These are phyloP conservation scores for Aspergillus floridensis DNA, from an alignment of 2,329 filamentous ascomycete genomes.

Conservation along the genomic window DNA sequence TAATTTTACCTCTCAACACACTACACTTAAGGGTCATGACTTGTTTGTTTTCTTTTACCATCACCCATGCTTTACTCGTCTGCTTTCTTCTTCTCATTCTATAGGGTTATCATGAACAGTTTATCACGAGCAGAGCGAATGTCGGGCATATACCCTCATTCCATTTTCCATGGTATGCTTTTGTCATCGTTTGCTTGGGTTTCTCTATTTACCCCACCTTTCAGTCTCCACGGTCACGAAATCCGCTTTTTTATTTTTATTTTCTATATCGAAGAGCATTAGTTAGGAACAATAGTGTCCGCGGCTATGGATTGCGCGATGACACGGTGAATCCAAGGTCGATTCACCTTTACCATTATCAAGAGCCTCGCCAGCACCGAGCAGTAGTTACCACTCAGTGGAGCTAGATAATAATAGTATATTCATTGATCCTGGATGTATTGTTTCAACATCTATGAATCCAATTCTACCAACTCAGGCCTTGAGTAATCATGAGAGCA, in stretches of 20 bases:
- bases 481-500: too few species aligned
- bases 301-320: not conserved
- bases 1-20: not conserved
- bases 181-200: not conserved
- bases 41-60: not conserved
- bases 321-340: not conserved
- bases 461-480: not conserved
- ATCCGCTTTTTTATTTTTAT: not conserved
- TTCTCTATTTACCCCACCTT: not conserved
- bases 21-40: not conserved
- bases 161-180: not conserved
- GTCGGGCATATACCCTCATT: not conserved
- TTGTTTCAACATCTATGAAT: too few species aligned
- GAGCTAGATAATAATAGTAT: too few species aligned
- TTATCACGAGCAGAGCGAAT: not conserved
- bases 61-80: not conserved
- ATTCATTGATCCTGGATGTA: too few species aligned
- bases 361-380: too few species aligned
- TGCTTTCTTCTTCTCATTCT: not conserved
- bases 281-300: not conserved
- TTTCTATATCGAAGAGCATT: not conserved
- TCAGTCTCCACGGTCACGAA: not conserved
- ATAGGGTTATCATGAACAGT: conserved; percentile 1
- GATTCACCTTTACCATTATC: not conserved
- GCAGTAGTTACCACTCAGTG: too few species aligned